Evolutionary conservation across 768 basidiomycete genomes (phyloP).

Genomic region (Russula dissimulans): DNA sequence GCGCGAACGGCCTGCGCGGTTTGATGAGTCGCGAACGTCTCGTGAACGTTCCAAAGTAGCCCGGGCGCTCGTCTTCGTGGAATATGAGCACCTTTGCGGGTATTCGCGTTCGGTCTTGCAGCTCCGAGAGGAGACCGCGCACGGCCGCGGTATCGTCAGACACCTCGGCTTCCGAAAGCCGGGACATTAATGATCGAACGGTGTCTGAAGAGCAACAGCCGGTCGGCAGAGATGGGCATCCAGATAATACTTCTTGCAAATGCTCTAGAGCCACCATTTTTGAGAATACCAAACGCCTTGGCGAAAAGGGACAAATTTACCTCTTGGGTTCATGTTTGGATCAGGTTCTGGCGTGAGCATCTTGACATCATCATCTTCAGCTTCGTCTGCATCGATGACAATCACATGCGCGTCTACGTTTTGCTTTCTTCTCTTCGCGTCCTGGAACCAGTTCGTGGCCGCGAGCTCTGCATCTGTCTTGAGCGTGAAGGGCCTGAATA

Average conservation of each 20-base stretch:
- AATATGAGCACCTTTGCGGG: constrained; percentile 83
- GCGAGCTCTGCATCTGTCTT: constrained; percentile 70
- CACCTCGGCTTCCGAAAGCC: constrained; percentile 71
- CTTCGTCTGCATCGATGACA: constrained; percentile 47
- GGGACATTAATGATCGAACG: constrained; percentile 45
- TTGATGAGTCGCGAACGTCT: constrained; percentile 69
- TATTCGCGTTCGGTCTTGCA: constrained; percentile 52
- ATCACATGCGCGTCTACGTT: constrained; percentile 38
- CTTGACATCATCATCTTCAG: constrained; percentile 22
- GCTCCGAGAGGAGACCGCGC: constrained; percentile 48
- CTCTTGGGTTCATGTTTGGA: constrained; percentile 29
- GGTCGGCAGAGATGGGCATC: constrained; percentile 28
- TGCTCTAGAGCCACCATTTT: not conserved
- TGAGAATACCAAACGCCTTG: not conserved
- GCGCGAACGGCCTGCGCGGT: constrained; percentile 73
- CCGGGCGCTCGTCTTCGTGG: constrained; percentile 75
- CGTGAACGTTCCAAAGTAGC: constrained; percentile 94
- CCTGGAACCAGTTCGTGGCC: constrained; percentile 60
- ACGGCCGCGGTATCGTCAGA: constrained; percentile 62
- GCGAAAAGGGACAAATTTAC: constrained; percentile 25
- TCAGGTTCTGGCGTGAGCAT: constrained; percentile 20
- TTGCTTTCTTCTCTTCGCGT: constrained; percentile 22
- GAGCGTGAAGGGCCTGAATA: constrained; percentile 71
- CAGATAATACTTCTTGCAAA: not conserved
- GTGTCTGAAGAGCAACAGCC: constrained; percentile 24